These are phyloP conservation scores for Barnettozyma sp. DNA, from an alignment of 805 yeast species.

Conservation along the genomic window DNA sequence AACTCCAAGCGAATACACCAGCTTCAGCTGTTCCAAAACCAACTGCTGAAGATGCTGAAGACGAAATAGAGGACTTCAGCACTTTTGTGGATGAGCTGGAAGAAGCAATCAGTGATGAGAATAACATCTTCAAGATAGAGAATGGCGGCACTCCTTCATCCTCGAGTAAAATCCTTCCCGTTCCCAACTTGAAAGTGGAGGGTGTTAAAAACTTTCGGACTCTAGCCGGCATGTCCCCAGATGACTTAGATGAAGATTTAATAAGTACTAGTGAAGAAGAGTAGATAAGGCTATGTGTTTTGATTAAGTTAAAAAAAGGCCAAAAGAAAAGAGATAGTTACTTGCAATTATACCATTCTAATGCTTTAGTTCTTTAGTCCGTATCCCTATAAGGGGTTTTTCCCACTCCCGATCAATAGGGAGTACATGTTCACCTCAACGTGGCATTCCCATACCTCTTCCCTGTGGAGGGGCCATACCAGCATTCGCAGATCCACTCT, in stretches of 20 bases:
- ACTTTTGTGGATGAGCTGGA: conserved; percentile 23
- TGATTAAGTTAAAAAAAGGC: too few relatives aligned
- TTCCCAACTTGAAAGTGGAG: neutral
- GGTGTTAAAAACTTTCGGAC: conserved; percentile 23
- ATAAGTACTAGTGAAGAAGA: conserved; percentile 25
- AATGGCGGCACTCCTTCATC: conserved; percentile 1
- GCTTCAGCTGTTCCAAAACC: conserved; percentile 10
- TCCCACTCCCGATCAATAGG: neutral
- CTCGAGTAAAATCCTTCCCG: neutral
- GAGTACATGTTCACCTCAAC: conserved; percentile 13
- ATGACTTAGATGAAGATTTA: conserved; percentile 20
- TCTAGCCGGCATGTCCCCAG: conserved; percentile 17
- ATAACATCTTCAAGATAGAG: conserved; percentile 12
- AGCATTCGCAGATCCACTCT: conserved; percentile 46
- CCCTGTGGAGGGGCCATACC: conserved; percentile 45
- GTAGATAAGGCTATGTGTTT: conserved; percentile 3
- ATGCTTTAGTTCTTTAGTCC: too few relatives aligned
- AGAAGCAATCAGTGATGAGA: conserved; percentile 12
- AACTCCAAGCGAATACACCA: neutral
- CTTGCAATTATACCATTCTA: too few relatives aligned
- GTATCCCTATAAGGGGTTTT: too few relatives aligned
- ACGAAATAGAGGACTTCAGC: conserved; percentile 21
- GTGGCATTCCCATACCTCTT: conserved; percentile 70
- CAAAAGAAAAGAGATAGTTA: too few relatives aligned
- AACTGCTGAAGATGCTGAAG: conserved; percentile 5